A percentile compares a stretch with the other conserved stretches of the same genome.
phyloP scores from a whole-genome alignment of 2,329 filamentous ascomycete genomes.

The Dendrostoma leiphaemia region DNA sequence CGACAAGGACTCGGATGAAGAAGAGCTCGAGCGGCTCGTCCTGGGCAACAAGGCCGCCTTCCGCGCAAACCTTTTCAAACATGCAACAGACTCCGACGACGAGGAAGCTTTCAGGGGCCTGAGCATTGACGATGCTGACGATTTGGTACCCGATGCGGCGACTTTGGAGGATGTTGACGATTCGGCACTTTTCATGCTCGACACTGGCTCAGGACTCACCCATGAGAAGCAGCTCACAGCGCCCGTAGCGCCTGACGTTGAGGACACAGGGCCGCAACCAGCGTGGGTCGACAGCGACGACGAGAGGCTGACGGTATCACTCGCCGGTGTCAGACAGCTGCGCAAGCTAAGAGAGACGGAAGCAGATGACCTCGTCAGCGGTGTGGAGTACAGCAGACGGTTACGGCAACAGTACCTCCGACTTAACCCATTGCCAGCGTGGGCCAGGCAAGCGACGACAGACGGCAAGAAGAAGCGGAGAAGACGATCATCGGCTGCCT shows the following conservation, averaged over 20 bases:
- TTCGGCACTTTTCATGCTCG: conserved; percentile 81
- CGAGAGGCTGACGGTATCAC: conserved; percentile 78
- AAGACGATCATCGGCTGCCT: conserved; percentile 48
- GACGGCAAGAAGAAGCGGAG: conserved; percentile 49
- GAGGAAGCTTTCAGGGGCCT: conserved; percentile 34
- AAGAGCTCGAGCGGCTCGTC: conserved; percentile 82
- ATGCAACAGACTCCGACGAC: conserved; percentile 39
- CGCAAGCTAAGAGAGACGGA: conserved; percentile 81
- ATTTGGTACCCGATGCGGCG: conserved; percentile 12
- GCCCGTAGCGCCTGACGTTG: conserved; percentile 23
- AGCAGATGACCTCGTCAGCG: conserved; percentile 81
- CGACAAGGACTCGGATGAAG: conserved; percentile 79
- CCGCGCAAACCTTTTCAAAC: conserved; percentile 65
- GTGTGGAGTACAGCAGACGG: conserved; percentile 79
- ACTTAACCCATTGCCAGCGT: conserved; percentile 58
- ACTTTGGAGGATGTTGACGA: conserved; percentile 58
- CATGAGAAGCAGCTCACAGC: conserved; percentile 30
- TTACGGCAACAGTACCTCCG: conserved; percentile 73
- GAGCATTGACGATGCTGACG: conserved; percentile 26
- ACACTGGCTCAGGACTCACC: conserved; percentile 56
- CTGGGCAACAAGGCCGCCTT: conserved; percentile 88
- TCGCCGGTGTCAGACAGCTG: conserved; percentile 71
- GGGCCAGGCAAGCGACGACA: conserved; percentile 51
- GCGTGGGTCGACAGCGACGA: conserved; percentile 97
- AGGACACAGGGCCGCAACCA: conserved; percentile 40